A percentile compares a stretch with the other conserved stretches of the same genome.
Evolutionary conservation across 1,284 basidiomycete species (phyloP).

Genomic region (Mycena citricolor): DNA sequence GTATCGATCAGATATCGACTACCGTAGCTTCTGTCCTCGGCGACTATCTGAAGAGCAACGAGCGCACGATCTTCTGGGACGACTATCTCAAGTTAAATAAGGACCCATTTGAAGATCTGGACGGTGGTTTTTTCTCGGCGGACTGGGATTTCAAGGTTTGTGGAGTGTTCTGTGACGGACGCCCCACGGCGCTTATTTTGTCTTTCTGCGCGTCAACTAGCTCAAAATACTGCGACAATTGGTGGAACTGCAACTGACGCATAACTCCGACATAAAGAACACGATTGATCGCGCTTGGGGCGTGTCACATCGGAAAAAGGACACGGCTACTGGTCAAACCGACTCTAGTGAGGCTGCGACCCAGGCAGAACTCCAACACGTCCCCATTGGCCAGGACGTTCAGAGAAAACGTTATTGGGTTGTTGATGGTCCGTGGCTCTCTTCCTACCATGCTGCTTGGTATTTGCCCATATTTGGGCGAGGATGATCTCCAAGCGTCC

Average conservation of each 20-base stretch:
- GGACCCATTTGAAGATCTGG: conserved; percentile 64
- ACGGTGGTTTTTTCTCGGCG: conserved; percentile 69
- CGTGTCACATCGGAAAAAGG: conserved; percentile 76
- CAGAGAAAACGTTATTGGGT: conserved; percentile 77
- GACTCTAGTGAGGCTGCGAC: conserved; percentile 59
- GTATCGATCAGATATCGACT: conserved; percentile 73
- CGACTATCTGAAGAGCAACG: conserved; percentile 68
- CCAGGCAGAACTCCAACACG: conserved; percentile 58
- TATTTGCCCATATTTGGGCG: conserved; percentile 74
- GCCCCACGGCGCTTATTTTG: conserved; percentile 17
- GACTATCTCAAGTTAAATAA: conserved; percentile 62
- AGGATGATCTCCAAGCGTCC: conserved; percentile 27
- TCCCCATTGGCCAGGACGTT: conserved; percentile 72
- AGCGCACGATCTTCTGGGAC: conserved; percentile 77
- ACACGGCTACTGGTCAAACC: conserved; percentile 51
- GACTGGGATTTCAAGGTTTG: conserved; percentile 77
- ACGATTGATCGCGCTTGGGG: conserved; percentile 82
- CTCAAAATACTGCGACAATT: conserved; percentile 76
- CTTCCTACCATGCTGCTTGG: conserved; percentile 34
- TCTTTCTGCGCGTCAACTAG: conserved; percentile 41
- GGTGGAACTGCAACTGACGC: conserved; percentile 73
- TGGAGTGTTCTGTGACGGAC: conserved; percentile 27
- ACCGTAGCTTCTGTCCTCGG: conserved; percentile 64
- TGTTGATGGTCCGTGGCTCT: conserved; percentile 73
- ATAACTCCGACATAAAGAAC: conserved; percentile 64